Base-by-base conservation (phyloP, 805 yeast genomes). In the Cyberlindnera bimundalis region DNA sequence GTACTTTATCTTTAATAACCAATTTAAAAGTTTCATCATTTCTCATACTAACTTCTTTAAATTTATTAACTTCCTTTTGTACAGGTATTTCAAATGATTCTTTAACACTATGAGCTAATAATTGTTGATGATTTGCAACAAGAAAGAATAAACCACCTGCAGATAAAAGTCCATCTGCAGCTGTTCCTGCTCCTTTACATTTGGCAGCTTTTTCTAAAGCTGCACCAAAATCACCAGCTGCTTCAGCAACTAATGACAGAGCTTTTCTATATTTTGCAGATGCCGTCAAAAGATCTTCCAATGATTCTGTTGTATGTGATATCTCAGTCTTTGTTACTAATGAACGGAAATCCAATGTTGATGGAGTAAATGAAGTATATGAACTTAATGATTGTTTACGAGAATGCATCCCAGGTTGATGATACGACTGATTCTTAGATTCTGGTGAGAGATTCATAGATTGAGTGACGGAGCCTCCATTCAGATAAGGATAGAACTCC, bases 141-240 rank as follows among this genome's bases (percentile, higher is more conserved):
- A 88, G 67, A 54, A 76, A 79, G 51, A 85, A 90, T 40, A 88
- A 65, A 0, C 96, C 95, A 30, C 88, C 81, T 2, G 90, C 84
- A 35, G 79, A 73, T 50, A 78, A 63, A 13, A 87, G 59, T 8
- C 87, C 87, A 48, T 82, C 83, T 2, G 81, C 73, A 1, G 77
- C 68, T 18, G 61, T 61, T 13, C 78, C 79, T 15, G 81, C 73
- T 12, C 87, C 87, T 55, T 79, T 78, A 47, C 78, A 70, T 37
- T 74, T 66, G 1, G 88, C 79, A 43, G 78, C 68, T 31, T 68
- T 71, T 53, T 85, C 93, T 39, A 88, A 64, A 2, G 90, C 79
- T 3, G 67, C 62, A 1, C 93, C 95, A 54, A 88, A 76, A 37
- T 77, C 80, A 18, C 81, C 79, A 7, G 93, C 82, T 0, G 87